A percentile compares a stretch with the other conserved stretches of the same genome.
These are phyloP conservation scores for Saccharomyces paradoxus DNA, from an alignment of 805 yeast genomes.

Conservation along the genomic window DNA sequence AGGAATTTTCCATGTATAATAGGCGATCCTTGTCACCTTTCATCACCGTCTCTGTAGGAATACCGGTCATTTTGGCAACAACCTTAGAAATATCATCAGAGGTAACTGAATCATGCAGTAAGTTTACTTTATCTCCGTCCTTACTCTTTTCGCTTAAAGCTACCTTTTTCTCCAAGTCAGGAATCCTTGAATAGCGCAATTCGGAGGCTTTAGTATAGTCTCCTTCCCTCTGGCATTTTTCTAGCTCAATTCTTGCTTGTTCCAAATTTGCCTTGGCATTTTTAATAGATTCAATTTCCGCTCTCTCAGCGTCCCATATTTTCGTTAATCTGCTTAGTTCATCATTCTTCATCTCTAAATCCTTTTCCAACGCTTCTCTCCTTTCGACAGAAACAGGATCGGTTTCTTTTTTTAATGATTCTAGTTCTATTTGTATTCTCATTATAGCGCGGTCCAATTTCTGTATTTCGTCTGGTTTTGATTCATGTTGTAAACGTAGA, in stretches of 20 bases:
- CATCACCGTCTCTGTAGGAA: slow-evolving; percentile 83
- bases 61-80: slow-evolving; percentile 90
- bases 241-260: slow-evolving; percentile 73
- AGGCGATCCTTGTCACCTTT: slow-evolving; percentile 91
- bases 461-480: slow-evolving; percentile 91
- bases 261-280: slow-evolving; percentile 76
- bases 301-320: slow-evolving; percentile 80
- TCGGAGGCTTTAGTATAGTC: slow-evolving; percentile 85
- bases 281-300: slow-evolving; percentile 69
- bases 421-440: slow-evolving; percentile 92
- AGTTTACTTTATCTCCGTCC: slow-evolving; percentile 23
- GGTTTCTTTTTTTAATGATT: slow-evolving; percentile 86
- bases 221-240: slow-evolving; percentile 74
- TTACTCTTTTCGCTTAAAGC: slow-evolving; percentile 37
- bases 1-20: slow-evolving; percentile 73
- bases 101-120: slow-evolving; percentile 78
- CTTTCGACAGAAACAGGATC: slow-evolving; percentile 78
- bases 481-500: slow-evolving; percentile 86
- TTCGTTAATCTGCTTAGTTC: slow-evolving; percentile 67
- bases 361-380: slow-evolving; percentile 61
- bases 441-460: slow-evolving; percentile 79
- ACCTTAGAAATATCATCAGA: slow-evolving; percentile 91
- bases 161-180: slow-evolving; percentile 61
- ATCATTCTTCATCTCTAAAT: slow-evolving; percentile 50
- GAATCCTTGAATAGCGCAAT: slow-evolving; percentile 79